Evolutionary conservation across 768 basidiomycete genomes (phyloP), one percentile per base, ranked within the genome.

Genomic region (Podaxis mareebaensis): DNA sequence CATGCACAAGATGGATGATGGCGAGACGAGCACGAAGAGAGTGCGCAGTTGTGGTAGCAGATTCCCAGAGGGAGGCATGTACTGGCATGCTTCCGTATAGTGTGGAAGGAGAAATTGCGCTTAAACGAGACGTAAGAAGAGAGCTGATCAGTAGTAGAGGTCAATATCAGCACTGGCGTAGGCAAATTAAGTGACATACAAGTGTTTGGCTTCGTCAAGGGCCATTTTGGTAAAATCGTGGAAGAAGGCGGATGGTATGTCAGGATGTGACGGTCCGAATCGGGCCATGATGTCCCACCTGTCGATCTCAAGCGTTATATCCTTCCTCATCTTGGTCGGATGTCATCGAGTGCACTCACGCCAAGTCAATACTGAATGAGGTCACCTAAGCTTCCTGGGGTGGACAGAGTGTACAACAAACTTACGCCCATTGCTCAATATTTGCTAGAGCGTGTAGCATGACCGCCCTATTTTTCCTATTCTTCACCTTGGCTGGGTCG

Each of bases 341-440:
- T 20, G 17, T 1, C 22, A 49, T 42, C 58, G 11, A 46, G 33
- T 11, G 44, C 54, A 77, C 87, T 71, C 67, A 89, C 84, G 90
- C 89, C 11, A 93, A 80, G 67, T 93, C 91, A 51, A 91, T 91
- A 4, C 87, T 89, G 59, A 24, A 63, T 51, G 3, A 53, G 24
- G 12, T 33, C 38, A 38, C 24, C 28, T 49, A 20, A 26, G 49
- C 42, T 20, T 6, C 10, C 15, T 30, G 17, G 26, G 12, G 26
- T 51, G 22, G 49, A 51, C 12, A 20, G 22, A 15, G 17, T n/a
- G 4, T 7, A 13, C 20, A 40, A 17, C 12, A 20, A 54, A 87
- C 89, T 83, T 67, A 90, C 84, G 93, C 93, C 90, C 91, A 95
- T 72, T 92, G 92, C 68, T 93, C 92, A 58, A 95, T 92, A 70